Percentiles rank a stretch among this genome's conserved stretches.
Conservation (phyloP, 306 rosid genomes). For the Acacia confusa region DNA sequence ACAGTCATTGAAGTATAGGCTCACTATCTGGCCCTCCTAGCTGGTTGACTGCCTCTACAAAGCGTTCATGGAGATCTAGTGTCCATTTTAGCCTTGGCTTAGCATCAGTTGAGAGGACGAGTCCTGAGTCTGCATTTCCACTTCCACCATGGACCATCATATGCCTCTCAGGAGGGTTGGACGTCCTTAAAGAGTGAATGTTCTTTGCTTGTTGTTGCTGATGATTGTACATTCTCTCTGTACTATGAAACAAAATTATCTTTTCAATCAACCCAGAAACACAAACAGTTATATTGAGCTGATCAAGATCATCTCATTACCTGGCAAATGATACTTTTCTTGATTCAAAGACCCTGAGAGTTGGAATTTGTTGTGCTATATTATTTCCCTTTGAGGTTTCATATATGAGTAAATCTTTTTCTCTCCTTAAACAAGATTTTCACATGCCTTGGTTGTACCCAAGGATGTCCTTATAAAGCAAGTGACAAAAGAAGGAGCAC, state of each 20-base stretch:
- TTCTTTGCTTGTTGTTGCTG: constrained; percentile 59
- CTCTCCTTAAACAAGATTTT: constrained; percentile 28
- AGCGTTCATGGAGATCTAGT: constrained; percentile 78
- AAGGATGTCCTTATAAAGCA: constrained; percentile 50
- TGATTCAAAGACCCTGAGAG: constrained; percentile 16
- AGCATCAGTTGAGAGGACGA: constrained; percentile 87
- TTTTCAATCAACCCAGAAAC: constrained; percentile 18
- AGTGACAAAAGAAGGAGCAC: constrained; percentile 30
- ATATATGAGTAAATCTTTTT: neutral
- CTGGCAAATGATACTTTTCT: constrained; percentile 25
- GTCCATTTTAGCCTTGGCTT: constrained; percentile 95
- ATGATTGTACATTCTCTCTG: constrained; percentile 53
- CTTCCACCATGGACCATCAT: constrained; percentile 55
- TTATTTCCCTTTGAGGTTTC: constrained; percentile 21
- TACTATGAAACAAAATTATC: constrained; percentile 14
- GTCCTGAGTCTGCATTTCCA: constrained; percentile 62
- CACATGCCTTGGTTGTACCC: constrained; percentile 43
- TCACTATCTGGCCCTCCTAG: constrained; percentile 91
- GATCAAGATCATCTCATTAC: constrained; percentile 34
- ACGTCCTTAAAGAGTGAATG: constrained; percentile 54
- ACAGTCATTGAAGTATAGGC: constrained; percentile 27
- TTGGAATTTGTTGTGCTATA: constrained; percentile 30
- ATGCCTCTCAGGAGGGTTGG: constrained; percentile 51
- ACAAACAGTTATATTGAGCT: constrained; percentile 15
- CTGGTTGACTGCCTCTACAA: constrained; percentile 81